A percentile compares a stretch with the other conserved stretches of the same genome.
Evolutionary conservation across 2,329 filamentous ascomycete species (phyloP).

Genomic region (Botrytis deweyae): DNA sequence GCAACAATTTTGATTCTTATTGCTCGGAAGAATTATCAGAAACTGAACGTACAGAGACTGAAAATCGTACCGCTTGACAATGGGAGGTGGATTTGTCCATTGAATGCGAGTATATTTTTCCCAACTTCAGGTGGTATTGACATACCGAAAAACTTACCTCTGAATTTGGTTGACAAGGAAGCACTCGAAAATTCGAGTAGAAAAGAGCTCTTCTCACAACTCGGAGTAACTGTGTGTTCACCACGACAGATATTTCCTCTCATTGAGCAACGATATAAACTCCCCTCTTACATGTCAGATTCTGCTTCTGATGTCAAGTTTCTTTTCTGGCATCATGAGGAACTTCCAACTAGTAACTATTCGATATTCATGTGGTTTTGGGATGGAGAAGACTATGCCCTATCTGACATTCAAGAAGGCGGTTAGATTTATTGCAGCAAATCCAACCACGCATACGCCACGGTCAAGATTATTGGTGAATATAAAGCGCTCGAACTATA

Average conservation of each 20-base stretch:
- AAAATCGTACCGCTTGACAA: background rate
- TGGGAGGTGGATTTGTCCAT: background rate
- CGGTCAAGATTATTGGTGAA: too few relatives aligned
- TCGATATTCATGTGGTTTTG: too few relatives aligned
- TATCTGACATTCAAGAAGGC: too few relatives aligned
- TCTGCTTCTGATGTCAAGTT: background rate
- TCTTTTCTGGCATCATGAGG: background rate
- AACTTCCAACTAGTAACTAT: too few relatives aligned
- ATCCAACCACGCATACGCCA: too few relatives aligned
- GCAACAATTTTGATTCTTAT: too few relatives aligned
- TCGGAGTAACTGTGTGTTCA: background rate
- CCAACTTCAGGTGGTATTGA: background rate
- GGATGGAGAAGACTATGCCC: too few relatives aligned
- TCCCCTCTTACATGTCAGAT: too few relatives aligned
- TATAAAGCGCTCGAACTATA: too few relatives aligned
- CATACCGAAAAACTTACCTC: background rate
- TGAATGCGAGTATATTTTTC: background rate
- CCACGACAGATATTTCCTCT: background rate
- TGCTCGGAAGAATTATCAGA: too few relatives aligned
- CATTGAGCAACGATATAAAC: background rate
- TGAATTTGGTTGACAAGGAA: background rate
- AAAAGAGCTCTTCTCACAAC: background rate
- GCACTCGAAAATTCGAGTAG: background rate
- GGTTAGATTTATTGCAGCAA: too few relatives aligned
- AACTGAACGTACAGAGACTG: background rate